Conservation (phyloP, 768 basidiomycete genomes). For the Rhizopogon roseolus region DNA sequence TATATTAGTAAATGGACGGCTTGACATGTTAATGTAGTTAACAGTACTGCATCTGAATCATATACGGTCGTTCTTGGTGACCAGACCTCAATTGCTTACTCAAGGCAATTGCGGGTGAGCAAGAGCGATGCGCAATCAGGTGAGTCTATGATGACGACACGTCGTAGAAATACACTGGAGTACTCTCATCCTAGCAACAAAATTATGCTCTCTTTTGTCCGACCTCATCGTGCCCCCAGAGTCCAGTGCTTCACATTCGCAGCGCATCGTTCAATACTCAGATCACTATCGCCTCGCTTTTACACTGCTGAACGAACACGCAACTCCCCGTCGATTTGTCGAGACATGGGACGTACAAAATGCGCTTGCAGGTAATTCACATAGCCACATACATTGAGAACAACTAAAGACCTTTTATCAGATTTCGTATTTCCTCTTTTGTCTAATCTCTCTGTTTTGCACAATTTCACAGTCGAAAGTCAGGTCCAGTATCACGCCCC, state of each 20-base stretch:
- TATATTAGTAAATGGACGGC: constrained; percentile 4
- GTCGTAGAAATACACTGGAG: constrained; percentile 6
- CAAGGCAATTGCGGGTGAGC: constrained; percentile 16
- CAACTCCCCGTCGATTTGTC: constrained; percentile 55
- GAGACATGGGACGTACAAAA: constrained; percentile 69
- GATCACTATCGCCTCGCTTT: constrained; percentile 85
- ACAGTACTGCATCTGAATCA: constrained; percentile 4
- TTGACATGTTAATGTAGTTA: constrained; percentile 9
- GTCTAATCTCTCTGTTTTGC: constrained; percentile 53
- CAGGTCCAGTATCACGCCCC: constrained; percentile 93
- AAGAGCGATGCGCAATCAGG: constrained; percentile 21
- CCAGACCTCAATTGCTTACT: constrained; percentile 14
- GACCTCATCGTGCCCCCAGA: constrained; percentile 35
- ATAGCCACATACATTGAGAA: constrained; percentile 11
- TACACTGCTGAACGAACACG: constrained; percentile 88
- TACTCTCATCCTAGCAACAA: constrained; percentile 26
- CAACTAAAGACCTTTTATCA: constrained; percentile 26
- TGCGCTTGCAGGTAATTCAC: constrained; percentile 57
- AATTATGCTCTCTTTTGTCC: constrained; percentile 33
- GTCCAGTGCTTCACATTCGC: constrained; percentile 44
- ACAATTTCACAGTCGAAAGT: constrained; percentile 92
- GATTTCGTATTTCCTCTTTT: constrained; percentile 69
- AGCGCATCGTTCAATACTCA: constrained; percentile 69
- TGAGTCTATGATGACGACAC: constrained; percentile 12
- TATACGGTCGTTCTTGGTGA: constrained; percentile 22